Conservation (phyloP, 2,329 filamentous ascomycete genomes). For the Fusarium cyanostomum region DNA sequence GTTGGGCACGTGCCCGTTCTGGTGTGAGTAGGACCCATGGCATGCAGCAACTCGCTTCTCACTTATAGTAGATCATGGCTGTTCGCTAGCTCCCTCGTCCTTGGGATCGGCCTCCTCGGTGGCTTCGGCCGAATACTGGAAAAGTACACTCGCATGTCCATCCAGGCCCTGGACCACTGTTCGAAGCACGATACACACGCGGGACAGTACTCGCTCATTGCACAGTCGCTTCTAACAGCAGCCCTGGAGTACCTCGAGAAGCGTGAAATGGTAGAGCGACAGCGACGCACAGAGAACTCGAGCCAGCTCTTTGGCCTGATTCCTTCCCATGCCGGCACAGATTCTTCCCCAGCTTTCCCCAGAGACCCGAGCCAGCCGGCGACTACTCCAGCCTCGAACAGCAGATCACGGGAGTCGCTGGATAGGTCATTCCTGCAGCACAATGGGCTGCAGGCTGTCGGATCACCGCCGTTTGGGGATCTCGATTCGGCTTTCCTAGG, state of each 20-base stretch:
- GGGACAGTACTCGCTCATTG: slow-evolving; percentile 62
- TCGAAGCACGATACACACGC: slow-evolving; percentile 61
- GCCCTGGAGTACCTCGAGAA: slow-evolving; percentile 59
- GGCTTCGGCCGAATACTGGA: slow-evolving; percentile 63
- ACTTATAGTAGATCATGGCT: slow-evolving; percentile 57
- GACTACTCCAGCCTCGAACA: slow-evolving; percentile 26
- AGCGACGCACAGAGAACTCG: slow-evolving; percentile 59
- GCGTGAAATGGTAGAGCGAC: slow-evolving; percentile 57
- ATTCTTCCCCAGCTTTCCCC: slow-evolving; percentile 16
- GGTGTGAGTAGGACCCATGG: slow-evolving; percentile 52
- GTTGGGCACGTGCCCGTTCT: slow-evolving; percentile 59
- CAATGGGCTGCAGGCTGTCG: slow-evolving; percentile 39
- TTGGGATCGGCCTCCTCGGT: slow-evolving; percentile 61
- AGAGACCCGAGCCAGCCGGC: slow-evolving; percentile 20
- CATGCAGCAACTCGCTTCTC: rapidly evolving
- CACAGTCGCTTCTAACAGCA: slow-evolving; percentile 58
- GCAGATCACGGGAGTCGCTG: slow-evolving; percentile 35
- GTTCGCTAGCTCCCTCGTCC: slow-evolving; percentile 62
- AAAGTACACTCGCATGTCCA: slow-evolving; percentile 59
- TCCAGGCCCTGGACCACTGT: slow-evolving; percentile 60
- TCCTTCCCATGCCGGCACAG: slow-evolving; percentile 39
- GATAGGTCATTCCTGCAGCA: slow-evolving; percentile 44
- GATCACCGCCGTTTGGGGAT: slow-evolving; percentile 48
- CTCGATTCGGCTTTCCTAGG: slow-evolving; percentile 52
- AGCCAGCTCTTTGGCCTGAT: slow-evolving; percentile 62